These are phyloP conservation scores for Jatropha curcas DNA, from an alignment of 345 rosid genomes.

Conservation along the genomic window DNA sequence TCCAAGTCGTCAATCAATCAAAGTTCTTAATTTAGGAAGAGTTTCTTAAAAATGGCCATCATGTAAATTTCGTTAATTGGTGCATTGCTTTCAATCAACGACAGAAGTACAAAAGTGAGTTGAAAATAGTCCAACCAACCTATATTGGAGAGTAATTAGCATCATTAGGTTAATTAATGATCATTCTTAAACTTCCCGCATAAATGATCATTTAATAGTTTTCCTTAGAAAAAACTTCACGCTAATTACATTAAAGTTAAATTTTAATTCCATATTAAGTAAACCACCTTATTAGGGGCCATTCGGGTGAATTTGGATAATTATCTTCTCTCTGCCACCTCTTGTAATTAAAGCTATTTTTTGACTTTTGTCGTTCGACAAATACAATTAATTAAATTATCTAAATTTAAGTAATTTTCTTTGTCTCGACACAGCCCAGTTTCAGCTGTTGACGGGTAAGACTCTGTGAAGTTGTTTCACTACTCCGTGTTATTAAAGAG, in stretches of 20 bases:
- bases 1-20: not conserved
- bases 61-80: constrained; percentile 2
- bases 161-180: constrained; percentile 11
- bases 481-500: no score
- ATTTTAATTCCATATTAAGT: no score
- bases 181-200: constrained; percentile 8
- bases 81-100: constrained; percentile 2
- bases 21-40: not conserved
- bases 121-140: not conserved
- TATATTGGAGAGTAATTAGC: not conserved
- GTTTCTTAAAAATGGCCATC: no score
- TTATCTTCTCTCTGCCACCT: no score
- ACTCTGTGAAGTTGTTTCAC: not conserved
- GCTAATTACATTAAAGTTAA: not conserved
- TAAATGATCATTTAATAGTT: not conserved
- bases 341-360: no score
- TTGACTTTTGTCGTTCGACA: no score
- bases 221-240: not conserved
- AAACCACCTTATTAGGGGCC: no score
- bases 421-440: not conserved
- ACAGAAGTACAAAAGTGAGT: not conserved
- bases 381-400: no score
- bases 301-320: no score
- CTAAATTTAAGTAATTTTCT: no score
- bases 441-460: not conserved